Percentiles rank a stretch among this genome's conserved stretches.
Evolutionary conservation across 1,284 basidiomycete genomes (phyloP).

Genomic region (Marasmius fiardii): DNA sequence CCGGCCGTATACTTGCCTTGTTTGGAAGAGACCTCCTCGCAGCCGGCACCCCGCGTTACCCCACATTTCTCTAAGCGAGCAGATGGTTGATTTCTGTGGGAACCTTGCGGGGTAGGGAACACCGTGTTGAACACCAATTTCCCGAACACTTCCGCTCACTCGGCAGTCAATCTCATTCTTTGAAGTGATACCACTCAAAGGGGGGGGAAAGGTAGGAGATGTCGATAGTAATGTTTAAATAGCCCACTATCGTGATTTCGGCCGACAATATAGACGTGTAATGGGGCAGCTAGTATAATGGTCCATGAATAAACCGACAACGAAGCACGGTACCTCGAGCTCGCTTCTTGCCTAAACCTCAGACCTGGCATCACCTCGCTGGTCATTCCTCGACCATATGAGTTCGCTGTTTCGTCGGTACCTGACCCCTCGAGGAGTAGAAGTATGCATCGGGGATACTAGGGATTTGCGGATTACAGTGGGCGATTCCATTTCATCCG

Average conservation of each 20-base stretch:
- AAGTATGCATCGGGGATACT: neutral
- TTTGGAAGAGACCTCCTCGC: no score
- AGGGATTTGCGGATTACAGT: neutral
- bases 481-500: neutral
- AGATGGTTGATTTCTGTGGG: neutral
- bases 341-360: no score
- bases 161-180: no score
- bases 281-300: no score
- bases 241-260: no score
- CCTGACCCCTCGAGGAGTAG: neutral
- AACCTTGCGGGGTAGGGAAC: neutral
- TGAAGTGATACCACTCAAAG: no score
- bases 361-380: no score
- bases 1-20: no score
- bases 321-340: neutral
- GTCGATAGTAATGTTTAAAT: no score
- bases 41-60: no score
- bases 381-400: neutral
- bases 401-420: neutral
- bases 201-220: no score
- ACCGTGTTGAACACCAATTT: neutral
- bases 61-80: no score
- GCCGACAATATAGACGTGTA: neutral
- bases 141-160: neutral
- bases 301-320: neutral